Evolutionary conservation across 202 grass and related monocot species (phyloP).

Genomic region (Hordeum pubiflorum): DNA sequence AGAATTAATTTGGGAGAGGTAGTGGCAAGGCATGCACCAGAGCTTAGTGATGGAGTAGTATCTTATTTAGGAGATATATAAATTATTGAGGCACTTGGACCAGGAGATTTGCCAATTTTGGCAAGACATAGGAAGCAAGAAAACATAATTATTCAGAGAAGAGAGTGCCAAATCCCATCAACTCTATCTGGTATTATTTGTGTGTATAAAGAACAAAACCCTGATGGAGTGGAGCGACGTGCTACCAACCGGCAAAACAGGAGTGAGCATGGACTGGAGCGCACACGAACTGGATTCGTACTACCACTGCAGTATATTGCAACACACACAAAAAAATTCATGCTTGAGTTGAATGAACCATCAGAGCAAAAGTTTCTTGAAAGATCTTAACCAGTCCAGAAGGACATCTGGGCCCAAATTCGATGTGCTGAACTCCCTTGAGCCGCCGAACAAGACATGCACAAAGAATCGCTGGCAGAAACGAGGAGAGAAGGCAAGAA

Average conservation of each 20-base stretch:
- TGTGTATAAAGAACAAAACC: slow-evolving; percentile 19
- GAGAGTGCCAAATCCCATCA: slow-evolving; percentile 7
- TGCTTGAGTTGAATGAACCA: background rate
- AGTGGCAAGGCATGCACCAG: background rate
- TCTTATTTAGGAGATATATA: background rate
- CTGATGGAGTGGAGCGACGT: slow-evolving; percentile 13
- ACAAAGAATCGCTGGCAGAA: background rate
- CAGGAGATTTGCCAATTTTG: slow-evolving; percentile 7
- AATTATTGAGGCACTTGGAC: background rate
- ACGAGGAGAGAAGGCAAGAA: background rate
- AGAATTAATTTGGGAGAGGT: background rate
- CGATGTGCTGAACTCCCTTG: background rate
- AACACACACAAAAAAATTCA: background rate
- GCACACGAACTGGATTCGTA: background rate
- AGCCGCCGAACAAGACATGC: background rate
- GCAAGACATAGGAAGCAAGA: slow-evolving; percentile 12
- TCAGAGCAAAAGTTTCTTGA: background rate
- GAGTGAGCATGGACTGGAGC: background rate
- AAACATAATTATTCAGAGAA: slow-evolving; percentile 7
- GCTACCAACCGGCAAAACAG: slow-evolving; percentile 1
- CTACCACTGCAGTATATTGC: background rate
- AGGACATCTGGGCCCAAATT: background rate
- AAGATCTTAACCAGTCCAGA: background rate
- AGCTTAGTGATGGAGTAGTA: background rate
- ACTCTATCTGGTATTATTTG: background rate